phyloP scores from a whole-genome alignment of 352 stramenopile species.

The Phytophthora capsici region DNA sequence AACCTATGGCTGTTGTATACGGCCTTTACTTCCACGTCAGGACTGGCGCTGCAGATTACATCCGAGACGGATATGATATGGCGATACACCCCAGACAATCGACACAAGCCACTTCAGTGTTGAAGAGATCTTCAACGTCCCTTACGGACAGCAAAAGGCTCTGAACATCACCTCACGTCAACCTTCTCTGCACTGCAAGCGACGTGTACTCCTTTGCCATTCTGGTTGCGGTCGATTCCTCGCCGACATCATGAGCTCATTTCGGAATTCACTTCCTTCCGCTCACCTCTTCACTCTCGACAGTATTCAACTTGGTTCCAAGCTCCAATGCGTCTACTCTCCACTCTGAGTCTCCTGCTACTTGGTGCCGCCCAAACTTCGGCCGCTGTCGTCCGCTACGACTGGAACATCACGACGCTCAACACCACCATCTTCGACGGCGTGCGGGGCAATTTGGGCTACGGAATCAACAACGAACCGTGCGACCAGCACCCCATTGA shows the following conservation, averaged over 20 bases:
- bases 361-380: conserved; percentile 19
- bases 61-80: conserved; percentile 5
- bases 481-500: conserved; percentile 34
- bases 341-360: conserved; percentile 23
- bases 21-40: too few relatives aligned
- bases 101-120: conserved; percentile 5
- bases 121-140: conserved; percentile 17
- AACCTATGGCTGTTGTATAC: too few relatives aligned
- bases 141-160: conserved; percentile 26
- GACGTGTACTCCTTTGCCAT: neutral
- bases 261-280: conserved; percentile 36
- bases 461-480: conserved; percentile 48
- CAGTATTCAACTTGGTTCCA: neutral
- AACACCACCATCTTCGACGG: conserved; percentile 43
- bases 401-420: conserved; percentile 49
- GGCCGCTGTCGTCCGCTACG: conserved; percentile 33
- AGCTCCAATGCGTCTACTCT: conserved; percentile 24
- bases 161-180: conserved; percentile 4
- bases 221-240: neutral
- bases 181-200: neutral
- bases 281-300: conserved; percentile 18
- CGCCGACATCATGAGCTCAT: conserved; percentile 19
- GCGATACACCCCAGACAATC: conserved; percentile 7
- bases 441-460: conserved; percentile 28
- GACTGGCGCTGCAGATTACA: too few relatives aligned